Percentiles rank a stretch among this genome's conserved stretches.
These are phyloP conservation scores for Pseudocercospora fijiensis DNA, from an alignment of 2,329 filamentous ascomycete genomes.

Conservation along the genomic window DNA sequence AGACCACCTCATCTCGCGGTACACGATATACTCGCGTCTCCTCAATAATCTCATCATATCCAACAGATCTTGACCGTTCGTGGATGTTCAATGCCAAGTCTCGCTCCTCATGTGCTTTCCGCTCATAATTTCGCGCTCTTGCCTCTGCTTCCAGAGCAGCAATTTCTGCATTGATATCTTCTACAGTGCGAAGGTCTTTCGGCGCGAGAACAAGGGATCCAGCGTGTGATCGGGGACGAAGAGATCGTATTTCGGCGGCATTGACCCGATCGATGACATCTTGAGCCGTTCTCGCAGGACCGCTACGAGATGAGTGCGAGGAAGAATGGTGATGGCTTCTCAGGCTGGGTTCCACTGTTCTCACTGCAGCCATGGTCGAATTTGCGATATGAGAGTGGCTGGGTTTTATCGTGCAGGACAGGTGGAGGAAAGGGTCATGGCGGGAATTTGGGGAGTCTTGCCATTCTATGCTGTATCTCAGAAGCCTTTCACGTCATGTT, in stretches of 20 bases:
- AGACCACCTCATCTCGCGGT: constrained; percentile 17
- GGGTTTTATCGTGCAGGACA: not conserved
- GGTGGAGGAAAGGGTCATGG: not conserved
- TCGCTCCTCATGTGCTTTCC: constrained; percentile 48
- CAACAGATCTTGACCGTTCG: constrained; percentile 49
- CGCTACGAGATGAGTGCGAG: not conserved
- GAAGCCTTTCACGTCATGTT: constrained; percentile 9
- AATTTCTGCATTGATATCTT: constrained; percentile 72
- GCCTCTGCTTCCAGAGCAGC: constrained; percentile 66
- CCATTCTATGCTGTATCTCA: not conserved
- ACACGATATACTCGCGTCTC: constrained; percentile 52
- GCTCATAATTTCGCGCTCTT: constrained; percentile 56
- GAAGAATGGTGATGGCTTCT: not conserved
- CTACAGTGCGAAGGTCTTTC: constrained; percentile 44
- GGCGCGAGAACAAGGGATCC: constrained; percentile 22
- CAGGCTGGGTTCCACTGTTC: constrained; percentile 2
- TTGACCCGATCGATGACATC: constrained; percentile 10
- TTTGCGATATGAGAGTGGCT: not conserved
- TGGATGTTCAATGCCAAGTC: constrained; percentile 46
- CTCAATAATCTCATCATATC: constrained; percentile 30
- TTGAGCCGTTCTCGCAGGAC: constrained; percentile 1
- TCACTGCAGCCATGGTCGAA: not conserved
- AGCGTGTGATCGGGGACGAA: constrained; percentile 12
- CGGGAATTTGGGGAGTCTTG: not conserved
- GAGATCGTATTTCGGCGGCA: constrained; percentile 3